Evolutionary conservation across 805 yeast genomes (phyloP).

Genomic region (Kodamaea jinghongensis): DNA sequence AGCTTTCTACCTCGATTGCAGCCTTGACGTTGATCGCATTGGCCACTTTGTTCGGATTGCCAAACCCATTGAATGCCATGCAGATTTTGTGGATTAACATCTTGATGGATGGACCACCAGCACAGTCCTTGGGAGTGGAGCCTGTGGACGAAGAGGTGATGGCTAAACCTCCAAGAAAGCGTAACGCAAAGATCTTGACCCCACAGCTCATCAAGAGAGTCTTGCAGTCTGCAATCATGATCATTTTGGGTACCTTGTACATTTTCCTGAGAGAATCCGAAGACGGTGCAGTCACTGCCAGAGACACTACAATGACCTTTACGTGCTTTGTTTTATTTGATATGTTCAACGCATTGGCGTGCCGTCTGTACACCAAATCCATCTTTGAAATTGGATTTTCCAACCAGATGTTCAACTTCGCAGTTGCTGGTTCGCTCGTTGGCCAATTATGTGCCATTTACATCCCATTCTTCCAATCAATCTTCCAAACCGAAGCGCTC

Average conservation of each 20-base stretch:
- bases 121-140: constrained; percentile 95
- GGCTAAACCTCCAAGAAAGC: constrained; percentile 92
- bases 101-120: constrained; percentile 99
- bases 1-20: constrained; percentile 92
- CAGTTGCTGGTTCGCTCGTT: constrained; percentile 80
- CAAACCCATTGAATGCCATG: constrained; percentile 96
- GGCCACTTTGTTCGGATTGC: constrained; percentile 81
- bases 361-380: constrained; percentile 85
- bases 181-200: constrained; percentile 83
- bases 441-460: constrained; percentile 95
- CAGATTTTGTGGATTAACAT: constrained; percentile 97
- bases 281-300: constrained; percentile 76
- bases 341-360: constrained; percentile 93
- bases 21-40: constrained; percentile 87
- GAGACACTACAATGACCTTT: constrained; percentile 99
- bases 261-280: constrained; percentile 86
- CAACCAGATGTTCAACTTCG: constrained; percentile 89
- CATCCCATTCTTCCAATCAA: constrained; percentile 85
- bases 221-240: constrained; percentile 70
- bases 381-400: constrained; percentile 76
- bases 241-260: constrained; percentile 81
- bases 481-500: constrained; percentile 94
- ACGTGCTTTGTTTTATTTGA: constrained; percentile 95
- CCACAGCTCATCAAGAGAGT: constrained; percentile 65
- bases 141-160: constrained; percentile 95